A percentile compares a stretch with the other conserved stretches of the same genome.
Conservation (phyloP, 306 rosid genomes). For the Hippophae rhamnoides region DNA sequence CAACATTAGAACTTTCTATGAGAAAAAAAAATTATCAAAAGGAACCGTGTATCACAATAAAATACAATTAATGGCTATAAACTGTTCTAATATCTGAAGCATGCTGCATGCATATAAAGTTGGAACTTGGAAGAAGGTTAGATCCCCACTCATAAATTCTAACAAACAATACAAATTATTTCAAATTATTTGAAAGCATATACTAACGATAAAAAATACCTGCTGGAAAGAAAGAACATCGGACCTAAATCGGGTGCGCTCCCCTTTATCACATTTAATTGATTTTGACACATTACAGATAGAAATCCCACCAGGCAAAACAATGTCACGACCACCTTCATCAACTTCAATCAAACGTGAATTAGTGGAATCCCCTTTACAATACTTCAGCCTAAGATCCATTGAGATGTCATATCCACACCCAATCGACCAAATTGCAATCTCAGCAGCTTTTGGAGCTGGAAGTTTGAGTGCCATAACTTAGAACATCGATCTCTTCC, state of each 20-base stretch:
- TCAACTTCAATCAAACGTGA: constrained; percentile 73
- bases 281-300: constrained; percentile 70
- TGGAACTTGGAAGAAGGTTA: not conserved
- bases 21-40: no score
- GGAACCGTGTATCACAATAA: no score
- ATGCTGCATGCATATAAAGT: not conserved
- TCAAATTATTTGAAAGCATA: not conserved
- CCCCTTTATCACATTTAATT: constrained; percentile 92
- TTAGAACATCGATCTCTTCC: constrained; percentile 40
- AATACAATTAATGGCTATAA: not conserved
- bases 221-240: constrained; percentile 94
- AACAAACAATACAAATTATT: not conserved
- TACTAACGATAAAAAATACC: constrained; percentile 30
- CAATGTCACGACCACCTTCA: constrained; percentile 53
- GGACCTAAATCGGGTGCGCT: constrained; percentile 89
- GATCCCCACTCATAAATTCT: not conserved
- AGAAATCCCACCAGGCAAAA: constrained; percentile 72
- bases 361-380: constrained; percentile 47
- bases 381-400: constrained; percentile 83
- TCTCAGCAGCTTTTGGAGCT: constrained; percentile 65
- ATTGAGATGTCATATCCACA: constrained; percentile 70
- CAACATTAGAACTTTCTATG: no score
- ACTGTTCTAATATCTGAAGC: not conserved
- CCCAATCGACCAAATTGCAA: constrained; percentile 79
- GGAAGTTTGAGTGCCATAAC: constrained; percentile 72